Evolutionary conservation across 2,329 filamentous ascomycete species (phyloP), one percentile per base, ranked within the genome.

Genomic region (Tolypocladium tropicale): DNA sequence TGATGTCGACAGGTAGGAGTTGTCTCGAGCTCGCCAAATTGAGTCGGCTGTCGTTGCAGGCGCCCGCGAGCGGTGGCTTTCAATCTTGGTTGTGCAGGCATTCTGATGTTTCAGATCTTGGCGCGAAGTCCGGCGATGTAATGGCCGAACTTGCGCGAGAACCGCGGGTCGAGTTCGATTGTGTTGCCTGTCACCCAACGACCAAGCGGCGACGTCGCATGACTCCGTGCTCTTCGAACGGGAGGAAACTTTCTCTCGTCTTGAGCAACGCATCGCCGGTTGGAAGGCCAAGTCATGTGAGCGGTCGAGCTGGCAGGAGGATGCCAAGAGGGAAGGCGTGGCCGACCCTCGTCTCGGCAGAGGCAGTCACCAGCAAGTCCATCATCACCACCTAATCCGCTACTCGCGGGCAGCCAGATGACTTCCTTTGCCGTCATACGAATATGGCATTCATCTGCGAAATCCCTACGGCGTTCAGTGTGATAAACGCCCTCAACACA

Each of bases 21-120:
- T 2, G 67, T 69, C 7, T 72, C 68, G 3, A 72, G 62, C 54
- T 72, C 57, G 2, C 64, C 62, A 21, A 72, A 62, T 41, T 62
- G 55, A 0, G 61, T 61, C 12, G 60, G 16, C 16, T 55, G 59
- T 23, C 56, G 57, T 36, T 58, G 61, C 25, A 25, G 34, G 51
- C 56, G 64, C 25, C 25, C 43, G 28, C 55, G 43, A 33, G 10
- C 9, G 10, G 41, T 36, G 10, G 41, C 46, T 41, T 28, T 53
- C 9, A 52, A 25, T n/a, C 55, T 52, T n/a, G 52, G n/a, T 32
- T 36, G 53, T 14, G 51, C 43, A 12, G 55, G 53, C 53, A 56
- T 56, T 18, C 6, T 6, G 41, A 18, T 28, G n/a, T 9, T 16
- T 14, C 14, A 48, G 12, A n/a, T 10, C 14, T 14, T 18, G 6